Evolutionary conservation across 495 filamentous ascomycete species (phyloP).

Genomic region (Pyrenula aspistea): DNA sequence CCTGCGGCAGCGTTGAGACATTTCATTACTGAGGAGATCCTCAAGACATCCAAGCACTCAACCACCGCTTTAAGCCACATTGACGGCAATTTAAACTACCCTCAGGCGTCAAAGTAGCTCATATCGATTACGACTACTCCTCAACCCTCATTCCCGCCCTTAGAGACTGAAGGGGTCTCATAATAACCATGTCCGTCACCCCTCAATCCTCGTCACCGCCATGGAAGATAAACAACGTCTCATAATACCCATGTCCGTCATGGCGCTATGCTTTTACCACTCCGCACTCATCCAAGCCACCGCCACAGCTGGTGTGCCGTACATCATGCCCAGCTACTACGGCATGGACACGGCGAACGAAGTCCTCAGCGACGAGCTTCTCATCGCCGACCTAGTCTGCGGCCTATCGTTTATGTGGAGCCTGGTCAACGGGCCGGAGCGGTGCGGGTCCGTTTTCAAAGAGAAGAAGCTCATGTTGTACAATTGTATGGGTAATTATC

Average conservation of each 20-base stretch:
- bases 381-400: background rate
- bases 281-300: constrained; percentile 20
- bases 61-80: constrained; percentile 39
- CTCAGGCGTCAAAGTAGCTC: constrained; percentile 23
- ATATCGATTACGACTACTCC: constrained; percentile 30
- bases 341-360: constrained; percentile 12
- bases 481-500: constrained; percentile 11
- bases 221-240: constrained; percentile 27
- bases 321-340: constrained; percentile 24
- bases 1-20: constrained; percentile 33
- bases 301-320: constrained; percentile 21
- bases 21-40: constrained; percentile 27
- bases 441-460: constrained; percentile 33
- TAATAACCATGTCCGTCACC: constrained; percentile 27
- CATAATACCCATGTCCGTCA: constrained; percentile 21
- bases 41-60: constrained; percentile 35
- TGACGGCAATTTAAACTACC: constrained; percentile 24
- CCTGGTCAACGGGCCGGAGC: constrained; percentile 14
- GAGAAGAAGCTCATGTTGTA: constrained; percentile 25
- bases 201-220: constrained; percentile 24
- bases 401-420: constrained; percentile 42
- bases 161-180: constrained; percentile 23
- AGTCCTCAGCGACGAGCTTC: constrained; percentile 3
- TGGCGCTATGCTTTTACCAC: constrained; percentile 16
- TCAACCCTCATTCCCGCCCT: constrained; percentile 25